phyloP scores from a whole-genome alignment of 148 eudicot genomes.

The Vaccinium corymbosum region DNA sequence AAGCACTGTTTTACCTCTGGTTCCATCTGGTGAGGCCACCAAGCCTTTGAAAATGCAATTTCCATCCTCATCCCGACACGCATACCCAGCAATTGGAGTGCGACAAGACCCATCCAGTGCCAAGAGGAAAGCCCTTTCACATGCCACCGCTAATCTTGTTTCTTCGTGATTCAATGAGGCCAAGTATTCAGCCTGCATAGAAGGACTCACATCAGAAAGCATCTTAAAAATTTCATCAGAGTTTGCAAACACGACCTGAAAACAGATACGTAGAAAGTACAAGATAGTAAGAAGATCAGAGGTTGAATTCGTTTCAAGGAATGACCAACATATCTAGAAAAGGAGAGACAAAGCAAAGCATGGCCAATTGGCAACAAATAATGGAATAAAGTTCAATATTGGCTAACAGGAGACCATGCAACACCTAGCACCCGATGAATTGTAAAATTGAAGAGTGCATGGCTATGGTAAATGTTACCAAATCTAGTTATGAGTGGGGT shows the following conservation, averaged over 20 bases:
- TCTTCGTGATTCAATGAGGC: slow-evolving; percentile 90
- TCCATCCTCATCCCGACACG: slow-evolving; percentile 62
- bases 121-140: slow-evolving; percentile 81
- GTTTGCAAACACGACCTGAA: not conserved
- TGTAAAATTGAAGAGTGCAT: not conserved
- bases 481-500: not conserved
- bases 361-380: not conserved
- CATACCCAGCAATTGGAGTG: slow-evolving; percentile 96
- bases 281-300: not conserved
- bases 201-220: slow-evolving; percentile 1
- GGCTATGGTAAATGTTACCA: not conserved
- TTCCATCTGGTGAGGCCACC: slow-evolving; percentile 93
- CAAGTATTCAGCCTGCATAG: slow-evolving; percentile 57
- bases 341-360: not conserved
- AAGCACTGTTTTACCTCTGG: slow-evolving; percentile 42
- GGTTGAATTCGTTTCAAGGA: not conserved
- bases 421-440: not conserved
- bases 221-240: not conserved
- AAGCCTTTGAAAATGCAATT: slow-evolving; percentile 75
- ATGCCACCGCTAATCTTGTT: slow-evolving; percentile 83
- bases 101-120: slow-evolving; percentile 88
- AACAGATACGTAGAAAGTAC: not conserved
- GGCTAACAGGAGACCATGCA: not conserved
- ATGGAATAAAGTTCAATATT: not conserved
- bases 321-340: not conserved